Conservation (phyloP, 2,329 filamentous ascomycete species). For the Biscogniauxia sp. region DNA sequence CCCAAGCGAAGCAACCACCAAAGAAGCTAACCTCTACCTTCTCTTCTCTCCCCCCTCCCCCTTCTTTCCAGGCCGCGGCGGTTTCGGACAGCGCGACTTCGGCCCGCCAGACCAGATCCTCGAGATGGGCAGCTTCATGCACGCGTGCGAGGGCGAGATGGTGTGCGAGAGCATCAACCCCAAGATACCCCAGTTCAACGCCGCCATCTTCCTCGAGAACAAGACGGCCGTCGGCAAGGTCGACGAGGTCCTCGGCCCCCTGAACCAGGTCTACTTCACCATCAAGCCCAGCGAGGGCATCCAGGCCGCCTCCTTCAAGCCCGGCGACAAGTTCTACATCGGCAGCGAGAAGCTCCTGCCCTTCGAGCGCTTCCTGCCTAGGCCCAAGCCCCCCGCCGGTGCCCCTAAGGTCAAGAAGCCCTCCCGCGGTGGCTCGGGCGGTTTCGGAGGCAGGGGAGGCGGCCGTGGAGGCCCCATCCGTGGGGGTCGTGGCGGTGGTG, state of each 20-base stretch:
- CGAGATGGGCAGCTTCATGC: constrained; percentile 92
- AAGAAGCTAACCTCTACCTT: constrained; percentile 3
- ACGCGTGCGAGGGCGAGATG: constrained; percentile 96
- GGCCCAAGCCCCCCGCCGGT: constrained; percentile 74
- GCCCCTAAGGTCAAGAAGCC: constrained; percentile 64
- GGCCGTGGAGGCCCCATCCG: constrained; percentile 41
- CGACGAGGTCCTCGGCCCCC: constrained; percentile 94
- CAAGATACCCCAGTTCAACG: constrained; percentile 99
- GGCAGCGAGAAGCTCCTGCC: constrained; percentile 91
- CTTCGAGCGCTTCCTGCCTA: constrained; percentile 93
- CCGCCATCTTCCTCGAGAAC: constrained; percentile 97
- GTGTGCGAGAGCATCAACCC: constrained; percentile 93
- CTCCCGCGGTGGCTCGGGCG: constrained; percentile 66
- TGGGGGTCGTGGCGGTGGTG: constrained; percentile 26
- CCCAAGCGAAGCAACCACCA: not conserved
- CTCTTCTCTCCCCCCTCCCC: no score
- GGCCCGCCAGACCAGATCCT: constrained; percentile 34
- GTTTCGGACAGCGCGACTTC: constrained; percentile 34
- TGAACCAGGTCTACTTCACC: constrained; percentile 98
- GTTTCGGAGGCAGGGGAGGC: constrained; percentile 53
- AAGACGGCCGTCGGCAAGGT: constrained; percentile 95
- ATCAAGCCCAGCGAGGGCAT: constrained; percentile 97
- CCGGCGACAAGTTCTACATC: constrained; percentile 97
- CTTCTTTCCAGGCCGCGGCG: constrained; percentile 35
- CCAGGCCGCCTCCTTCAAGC: constrained; percentile 89